These are phyloP conservation scores for Hymenoscyphus fructigenus DNA, from an alignment of 2,329 filamentous ascomycete species.

Conservation along the genomic window DNA sequence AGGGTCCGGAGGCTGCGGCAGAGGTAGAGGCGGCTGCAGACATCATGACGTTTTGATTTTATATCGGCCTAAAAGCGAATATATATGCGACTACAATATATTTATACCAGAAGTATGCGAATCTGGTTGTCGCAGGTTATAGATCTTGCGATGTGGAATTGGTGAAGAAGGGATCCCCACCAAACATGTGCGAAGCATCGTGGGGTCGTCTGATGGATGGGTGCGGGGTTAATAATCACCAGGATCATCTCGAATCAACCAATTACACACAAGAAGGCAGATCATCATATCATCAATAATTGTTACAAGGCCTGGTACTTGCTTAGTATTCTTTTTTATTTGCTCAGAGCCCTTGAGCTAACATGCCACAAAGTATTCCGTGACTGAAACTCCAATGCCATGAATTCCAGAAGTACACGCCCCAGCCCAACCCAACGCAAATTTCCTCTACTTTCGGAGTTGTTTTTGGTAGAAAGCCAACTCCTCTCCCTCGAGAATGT, in stretches of 20 bases:
- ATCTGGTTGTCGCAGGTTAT: neutral
- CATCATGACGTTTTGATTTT: neutral
- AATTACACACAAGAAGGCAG: neutral
- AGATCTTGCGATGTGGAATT: neutral
- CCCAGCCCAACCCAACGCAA: conserved; percentile 29
- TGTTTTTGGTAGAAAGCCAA: conserved; percentile 99
- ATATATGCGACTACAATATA: neutral
- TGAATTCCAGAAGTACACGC: conserved; percentile 36
- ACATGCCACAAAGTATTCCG: conserved; percentile 25
- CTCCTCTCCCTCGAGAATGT: conserved; percentile 99
- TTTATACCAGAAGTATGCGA: neutral
- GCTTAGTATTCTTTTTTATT: conserved; percentile 32
- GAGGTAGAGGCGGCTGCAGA: conserved; percentile 14
- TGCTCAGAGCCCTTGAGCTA: conserved; percentile 28
- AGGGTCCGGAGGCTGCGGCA: neutral
- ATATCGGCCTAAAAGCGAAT: neutral
- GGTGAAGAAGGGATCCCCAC: neutral
- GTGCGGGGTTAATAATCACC: conserved; percentile 23
- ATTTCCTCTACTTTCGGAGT: conserved; percentile 84
- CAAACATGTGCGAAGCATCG: conserved; percentile 5
- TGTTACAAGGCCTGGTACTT: neutral
- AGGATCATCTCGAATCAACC: conserved; percentile 4
- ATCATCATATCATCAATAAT: conserved; percentile 5
- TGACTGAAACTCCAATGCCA: conserved; percentile 35
- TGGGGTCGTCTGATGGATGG: conserved; percentile 14